Evolutionary conservation across 768 basidiomycete genomes (phyloP), one percentile per base, ranked within the genome.

Genomic region (Mrakia frigida): DNA sequence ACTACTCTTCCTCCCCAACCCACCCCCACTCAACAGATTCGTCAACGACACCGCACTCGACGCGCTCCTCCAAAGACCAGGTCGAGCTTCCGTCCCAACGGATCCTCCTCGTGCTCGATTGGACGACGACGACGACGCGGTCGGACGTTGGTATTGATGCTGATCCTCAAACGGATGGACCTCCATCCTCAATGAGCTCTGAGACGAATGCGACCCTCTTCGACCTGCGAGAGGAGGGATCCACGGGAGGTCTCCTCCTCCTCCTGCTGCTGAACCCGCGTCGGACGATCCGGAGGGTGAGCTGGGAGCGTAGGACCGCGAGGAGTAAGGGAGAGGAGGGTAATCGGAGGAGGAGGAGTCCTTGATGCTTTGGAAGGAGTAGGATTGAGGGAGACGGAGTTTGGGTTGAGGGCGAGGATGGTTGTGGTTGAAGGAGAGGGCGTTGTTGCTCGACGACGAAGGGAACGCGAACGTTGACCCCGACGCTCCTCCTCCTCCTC

Each of bases 41-140:
- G 65, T 21, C 37, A 68, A 41, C 13, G 65, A 68, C 21, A 68
- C 35, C 25, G 65, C 65, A 37, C 65, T 68, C 37, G 65, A 68
- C 65, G 65, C 65, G 39, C 65, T 68, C 35, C 65, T 35, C 65
- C 65, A 68, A 6, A 68, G 23, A 16, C 35, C 35, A 25, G 65
- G 65, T 41, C 65, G 63, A 35, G 37, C 65, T 21, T 65, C 14
- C 21, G 13, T 28, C n/a, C 56, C 28, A 0, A 56, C 25, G 6
- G 56, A 56, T 3, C 56, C 56, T n/a, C 25, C 56, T 14, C 56
- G 11, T 25, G 23, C 56, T 46, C 56, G 23, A n/a, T 39, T 6
- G 23, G 39, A 61, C 35, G 39, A 43, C 25, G 39, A 68, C 35
- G 65, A 68, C 21, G 10, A 21, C 10, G 33, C 31, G 6, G 35